phyloP scores from a whole-genome alignment of 768 basidiomycete genomes.

The Trametopsis cervina region DNA sequence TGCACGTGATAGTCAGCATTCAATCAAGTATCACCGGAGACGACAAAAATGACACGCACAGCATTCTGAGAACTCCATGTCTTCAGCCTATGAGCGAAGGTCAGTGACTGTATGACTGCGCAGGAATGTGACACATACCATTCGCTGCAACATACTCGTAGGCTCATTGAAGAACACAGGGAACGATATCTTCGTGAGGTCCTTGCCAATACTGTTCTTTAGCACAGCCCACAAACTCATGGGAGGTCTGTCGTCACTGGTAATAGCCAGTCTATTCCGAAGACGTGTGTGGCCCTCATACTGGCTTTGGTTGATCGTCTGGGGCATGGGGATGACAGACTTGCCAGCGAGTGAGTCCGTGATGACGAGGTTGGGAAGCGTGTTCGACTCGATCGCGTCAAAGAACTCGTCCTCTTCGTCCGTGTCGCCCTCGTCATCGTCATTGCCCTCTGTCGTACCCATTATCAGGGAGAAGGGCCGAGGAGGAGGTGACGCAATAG shows the following conservation, averaged over 20 bases:
- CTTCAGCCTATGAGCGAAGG: slow-evolving; percentile 55
- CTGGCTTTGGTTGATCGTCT: slow-evolving; percentile 32
- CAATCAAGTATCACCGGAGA: background rate
- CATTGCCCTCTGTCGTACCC: slow-evolving; percentile 13
- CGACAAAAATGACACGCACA: slow-evolving; percentile 37
- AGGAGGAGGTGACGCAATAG: slow-evolving; percentile 1
- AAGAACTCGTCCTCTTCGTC: slow-evolving; percentile 96
- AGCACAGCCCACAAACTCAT: slow-evolving; percentile 93
- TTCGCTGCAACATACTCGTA: slow-evolving; percentile 94
- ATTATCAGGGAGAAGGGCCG: slow-evolving; percentile 10
- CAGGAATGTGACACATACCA: too few relatives aligned
- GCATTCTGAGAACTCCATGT: slow-evolving; percentile 96
- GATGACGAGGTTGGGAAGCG: slow-evolving; percentile 68
- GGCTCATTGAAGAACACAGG: slow-evolving; percentile 93
- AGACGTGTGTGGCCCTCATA: slow-evolving; percentile 68
- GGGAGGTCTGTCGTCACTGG: slow-evolving; percentile 72
- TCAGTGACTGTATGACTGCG: too few relatives aligned
- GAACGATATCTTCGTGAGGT: slow-evolving; percentile 92
- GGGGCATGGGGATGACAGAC: slow-evolving; percentile 26
- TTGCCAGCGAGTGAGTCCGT: slow-evolving; percentile 53
- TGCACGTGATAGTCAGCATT: slow-evolving; percentile 20
- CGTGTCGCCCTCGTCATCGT: slow-evolving; percentile 37
- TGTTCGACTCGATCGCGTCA: slow-evolving; percentile 87
- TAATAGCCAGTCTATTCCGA: slow-evolving; percentile 53
- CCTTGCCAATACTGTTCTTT: slow-evolving; percentile 94